Percentiles rank a stretch among this genome's conserved stretches.
These are phyloP conservation scores for Daldinia bambusicola DNA, from an alignment of 495 filamentous ascomycete genomes.

Conservation along the genomic window DNA sequence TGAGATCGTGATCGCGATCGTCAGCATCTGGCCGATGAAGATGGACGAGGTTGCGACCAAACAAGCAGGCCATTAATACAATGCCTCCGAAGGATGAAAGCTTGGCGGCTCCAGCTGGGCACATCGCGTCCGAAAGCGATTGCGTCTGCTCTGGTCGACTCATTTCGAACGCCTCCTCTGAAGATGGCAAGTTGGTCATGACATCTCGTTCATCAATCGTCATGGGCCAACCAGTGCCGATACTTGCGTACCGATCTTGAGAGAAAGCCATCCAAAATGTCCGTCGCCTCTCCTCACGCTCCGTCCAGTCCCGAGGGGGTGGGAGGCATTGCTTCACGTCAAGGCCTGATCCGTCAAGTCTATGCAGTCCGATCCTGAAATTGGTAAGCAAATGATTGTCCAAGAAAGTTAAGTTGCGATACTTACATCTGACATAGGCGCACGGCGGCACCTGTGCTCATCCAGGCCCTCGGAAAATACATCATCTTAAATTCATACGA, in stretches of 20 bases:
- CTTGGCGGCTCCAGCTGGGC: slow-evolving; percentile 72
- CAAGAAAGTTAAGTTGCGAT: neutral
- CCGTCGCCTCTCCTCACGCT: slow-evolving; percentile 87
- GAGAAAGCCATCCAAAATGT: slow-evolving; percentile 97
- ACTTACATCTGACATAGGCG: slow-evolving; percentile 80
- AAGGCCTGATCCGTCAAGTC: slow-evolving; percentile 83
- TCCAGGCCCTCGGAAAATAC: slow-evolving; percentile 97
- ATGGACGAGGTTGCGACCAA: slow-evolving; percentile 94
- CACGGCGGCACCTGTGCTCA: slow-evolving; percentile 82
- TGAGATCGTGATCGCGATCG: slow-evolving; percentile 86
- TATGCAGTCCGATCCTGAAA: slow-evolving; percentile 82
- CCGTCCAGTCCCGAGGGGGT: slow-evolving; percentile 89
- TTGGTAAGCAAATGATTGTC: slow-evolving; percentile 19
- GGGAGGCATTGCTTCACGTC: slow-evolving; percentile 94
- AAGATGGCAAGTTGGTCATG: slow-evolving; percentile 82
- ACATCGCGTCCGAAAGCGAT: slow-evolving; percentile 76
- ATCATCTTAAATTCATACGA: slow-evolving; percentile 97
- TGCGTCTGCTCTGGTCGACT: slow-evolving; percentile 76
- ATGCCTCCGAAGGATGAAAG: slow-evolving; percentile 85
- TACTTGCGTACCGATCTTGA: slow-evolving; percentile 90
- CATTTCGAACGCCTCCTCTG: slow-evolving; percentile 87
- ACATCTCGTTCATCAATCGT: slow-evolving; percentile 92
- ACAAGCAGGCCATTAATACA: slow-evolving; percentile 83
- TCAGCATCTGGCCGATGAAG: slow-evolving; percentile 88
- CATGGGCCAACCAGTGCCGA: slow-evolving; percentile 98